Evolutionary conservation across 441 rosid genomes (phyloP).

Genomic region (Syzygium syzygioides): DNA sequence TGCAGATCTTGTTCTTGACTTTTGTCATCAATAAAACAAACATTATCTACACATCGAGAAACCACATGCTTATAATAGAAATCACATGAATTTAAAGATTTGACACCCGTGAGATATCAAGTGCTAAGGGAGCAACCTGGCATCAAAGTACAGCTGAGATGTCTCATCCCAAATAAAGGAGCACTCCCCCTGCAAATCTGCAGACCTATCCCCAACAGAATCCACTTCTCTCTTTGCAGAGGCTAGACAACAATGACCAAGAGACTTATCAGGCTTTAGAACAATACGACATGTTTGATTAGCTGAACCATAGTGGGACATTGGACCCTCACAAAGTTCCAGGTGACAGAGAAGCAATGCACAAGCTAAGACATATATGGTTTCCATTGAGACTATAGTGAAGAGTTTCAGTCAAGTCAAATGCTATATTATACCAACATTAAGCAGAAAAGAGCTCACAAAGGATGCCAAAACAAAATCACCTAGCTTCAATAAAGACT

Average conservation of each 20-base stretch:
- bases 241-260: background rate
- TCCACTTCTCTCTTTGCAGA: background rate
- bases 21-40: background rate
- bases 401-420: background rate
- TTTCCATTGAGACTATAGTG: background rate
- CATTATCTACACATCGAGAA: background rate
- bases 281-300: background rate
- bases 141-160: conserved; percentile 57
- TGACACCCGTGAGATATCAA: background rate
- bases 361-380: background rate
- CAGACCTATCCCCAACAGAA: background rate
- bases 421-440: background rate
- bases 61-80: background rate
- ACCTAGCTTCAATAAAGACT: background rate
- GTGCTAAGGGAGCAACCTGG: conserved; percentile 35
- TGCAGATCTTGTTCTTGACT: background rate
- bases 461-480: background rate
- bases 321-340: background rate
- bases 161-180: conserved; percentile 66
- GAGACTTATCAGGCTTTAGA: background rate
- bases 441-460: background rate
- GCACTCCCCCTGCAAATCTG: conserved; percentile 16
- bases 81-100: background rate
- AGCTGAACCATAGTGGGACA: background rate
- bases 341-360: background rate